phyloP scores from a whole-genome alignment of 2,329 filamentous ascomycete species.

The Talaromyces sp. region DNA sequence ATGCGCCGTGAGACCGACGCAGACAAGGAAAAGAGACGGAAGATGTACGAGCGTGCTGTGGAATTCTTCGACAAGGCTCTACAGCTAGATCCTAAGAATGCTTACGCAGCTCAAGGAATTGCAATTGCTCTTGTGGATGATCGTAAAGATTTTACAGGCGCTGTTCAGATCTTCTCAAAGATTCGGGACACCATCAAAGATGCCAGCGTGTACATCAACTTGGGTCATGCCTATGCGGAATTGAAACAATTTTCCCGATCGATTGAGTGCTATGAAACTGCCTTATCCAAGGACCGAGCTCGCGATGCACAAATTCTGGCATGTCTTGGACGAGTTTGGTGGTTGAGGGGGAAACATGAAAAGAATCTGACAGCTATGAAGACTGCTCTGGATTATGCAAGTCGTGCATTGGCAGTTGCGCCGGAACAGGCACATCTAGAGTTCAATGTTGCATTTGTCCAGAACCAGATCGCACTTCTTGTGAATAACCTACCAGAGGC shows the following conservation, averaged over 20 bases:
- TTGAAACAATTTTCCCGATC: constrained; percentile 85
- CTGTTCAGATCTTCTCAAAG: constrained; percentile 84
- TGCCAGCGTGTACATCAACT: constrained; percentile 82
- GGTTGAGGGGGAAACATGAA: constrained; percentile 73
- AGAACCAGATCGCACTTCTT: constrained; percentile 85
- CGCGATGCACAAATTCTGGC: constrained; percentile 77
- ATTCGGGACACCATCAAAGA: constrained; percentile 88
- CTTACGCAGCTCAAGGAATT: constrained; percentile 92
- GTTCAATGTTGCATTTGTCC: constrained; percentile 97
- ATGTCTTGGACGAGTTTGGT: constrained; percentile 84
- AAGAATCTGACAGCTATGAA: constrained; percentile 62
- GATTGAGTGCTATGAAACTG: constrained; percentile 89
- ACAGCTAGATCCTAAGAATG: constrained; percentile 90
- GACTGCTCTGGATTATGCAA: constrained; percentile 62
- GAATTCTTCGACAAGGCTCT: constrained; percentile 99
- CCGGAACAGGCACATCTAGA: constrained; percentile 87
- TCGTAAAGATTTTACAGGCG: constrained; percentile 80
- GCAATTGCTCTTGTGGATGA: constrained; percentile 93
- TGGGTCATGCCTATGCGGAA: constrained; percentile 90
- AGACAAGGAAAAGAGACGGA: constrained; percentile 86
- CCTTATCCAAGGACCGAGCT: constrained; percentile 74
- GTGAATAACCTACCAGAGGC: constrained; percentile 73
- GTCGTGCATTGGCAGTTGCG: constrained; percentile 69
- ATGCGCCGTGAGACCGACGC: constrained; percentile 88
- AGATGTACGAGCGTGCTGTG: constrained; percentile 84